Evolutionary conservation across 2,329 filamentous ascomycete species (phyloP).

Genomic region (Ceratocystis papillata): DNA sequence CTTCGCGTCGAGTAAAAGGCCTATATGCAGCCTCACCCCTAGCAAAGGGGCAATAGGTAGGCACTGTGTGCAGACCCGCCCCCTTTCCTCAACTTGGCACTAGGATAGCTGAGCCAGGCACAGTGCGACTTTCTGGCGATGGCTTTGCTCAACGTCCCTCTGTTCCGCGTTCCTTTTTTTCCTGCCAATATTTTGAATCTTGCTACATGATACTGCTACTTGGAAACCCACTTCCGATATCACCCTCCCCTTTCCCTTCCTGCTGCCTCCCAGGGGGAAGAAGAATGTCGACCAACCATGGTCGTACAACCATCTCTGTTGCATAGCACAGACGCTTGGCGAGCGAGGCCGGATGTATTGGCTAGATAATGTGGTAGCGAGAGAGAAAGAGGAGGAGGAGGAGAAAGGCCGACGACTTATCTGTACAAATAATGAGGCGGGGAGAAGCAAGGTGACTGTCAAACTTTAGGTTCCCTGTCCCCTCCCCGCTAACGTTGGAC

Average conservation of each 20-base stretch:
- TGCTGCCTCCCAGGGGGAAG: neutral
- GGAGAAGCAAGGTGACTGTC: too few relatives aligned
- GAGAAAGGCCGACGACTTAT: too few relatives aligned
- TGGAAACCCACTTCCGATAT: neutral
- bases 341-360: neutral
- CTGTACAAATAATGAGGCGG: too few relatives aligned
- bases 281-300: neutral
- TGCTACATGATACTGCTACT: neutral
- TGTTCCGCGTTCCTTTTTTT: neutral
- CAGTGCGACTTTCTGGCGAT: neutral
- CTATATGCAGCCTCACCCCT: neutral
- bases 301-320: neutral
- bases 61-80: neutral
- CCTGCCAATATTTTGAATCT: neutral
- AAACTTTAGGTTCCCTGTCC: too few relatives aligned
- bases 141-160: constrained; percentile 10
- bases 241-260: neutral
- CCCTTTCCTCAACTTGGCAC: too few relatives aligned
- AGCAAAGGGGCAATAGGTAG: neutral
- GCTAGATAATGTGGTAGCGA: neutral
- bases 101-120: too few relatives aligned
- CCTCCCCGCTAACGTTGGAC: too few relatives aligned
- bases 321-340: constrained; percentile 2
- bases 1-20: too few relatives aligned
- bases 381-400: neutral